phyloP scores from a whole-genome alignment of 352 stramenopile species.

The Pythium aphanidermatum region DNA sequence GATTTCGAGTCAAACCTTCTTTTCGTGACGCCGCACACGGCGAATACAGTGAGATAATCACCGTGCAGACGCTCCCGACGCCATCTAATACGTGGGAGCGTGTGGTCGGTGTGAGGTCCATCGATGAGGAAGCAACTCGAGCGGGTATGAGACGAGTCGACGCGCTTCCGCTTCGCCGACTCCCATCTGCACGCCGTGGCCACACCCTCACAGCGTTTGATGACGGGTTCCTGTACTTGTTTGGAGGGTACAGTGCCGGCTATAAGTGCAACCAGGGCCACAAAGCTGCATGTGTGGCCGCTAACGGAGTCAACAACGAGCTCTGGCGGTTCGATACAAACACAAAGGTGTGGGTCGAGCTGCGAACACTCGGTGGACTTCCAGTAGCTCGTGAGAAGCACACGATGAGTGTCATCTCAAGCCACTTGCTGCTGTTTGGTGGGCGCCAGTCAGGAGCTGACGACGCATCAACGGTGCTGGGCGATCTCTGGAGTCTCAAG shows the following conservation, averaged over 20 bases:
- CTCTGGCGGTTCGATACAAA: slow-evolving; percentile 59
- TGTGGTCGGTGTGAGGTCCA: slow-evolving; percentile 19
- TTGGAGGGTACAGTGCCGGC: slow-evolving; percentile 50
- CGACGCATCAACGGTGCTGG: slow-evolving; percentile 25
- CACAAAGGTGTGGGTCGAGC: slow-evolving; percentile 45
- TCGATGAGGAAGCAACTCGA: slow-evolving; percentile 28
- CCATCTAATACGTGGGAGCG: slow-evolving; percentile 38
- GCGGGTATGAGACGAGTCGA: slow-evolving; percentile 29
- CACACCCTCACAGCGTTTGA: slow-evolving; percentile 50
- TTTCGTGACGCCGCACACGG: slow-evolving; percentile 29
- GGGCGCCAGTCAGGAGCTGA: slow-evolving; percentile 26
- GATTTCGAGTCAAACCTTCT: slow-evolving; percentile 47
- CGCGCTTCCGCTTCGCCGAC: slow-evolving; percentile 19
- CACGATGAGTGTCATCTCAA: slow-evolving; percentile 35
- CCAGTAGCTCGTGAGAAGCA: slow-evolving; percentile 54
- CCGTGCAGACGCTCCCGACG: slow-evolving; percentile 25
- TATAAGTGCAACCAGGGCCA: slow-evolving; percentile 48
- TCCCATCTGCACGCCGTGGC: slow-evolving; percentile 52
- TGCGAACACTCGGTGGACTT: slow-evolving; percentile 9
- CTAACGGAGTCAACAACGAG: slow-evolving; percentile 46
- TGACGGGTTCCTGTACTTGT: slow-evolving; percentile 45
- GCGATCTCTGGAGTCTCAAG: slow-evolving; percentile 64
- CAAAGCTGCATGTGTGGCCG: slow-evolving; percentile 34
- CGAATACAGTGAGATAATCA: slow-evolving; percentile 27
- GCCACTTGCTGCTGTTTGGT: slow-evolving; percentile 54